phyloP scores from a whole-genome alignment of 2,329 filamentous ascomycete genomes.

The Cordyceps pruinosa region DNA sequence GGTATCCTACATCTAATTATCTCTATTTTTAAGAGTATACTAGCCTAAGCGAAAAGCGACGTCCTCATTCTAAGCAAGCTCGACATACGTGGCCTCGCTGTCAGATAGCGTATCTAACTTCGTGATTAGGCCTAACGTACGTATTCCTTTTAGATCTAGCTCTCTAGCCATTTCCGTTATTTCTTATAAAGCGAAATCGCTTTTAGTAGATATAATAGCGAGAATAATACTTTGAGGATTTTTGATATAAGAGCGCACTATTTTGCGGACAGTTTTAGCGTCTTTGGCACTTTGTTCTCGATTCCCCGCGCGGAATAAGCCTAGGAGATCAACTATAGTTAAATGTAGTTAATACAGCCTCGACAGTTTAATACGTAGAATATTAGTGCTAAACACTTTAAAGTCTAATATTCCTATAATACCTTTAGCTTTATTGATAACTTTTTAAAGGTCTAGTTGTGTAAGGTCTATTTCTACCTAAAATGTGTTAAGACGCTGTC shows the following conservation, averaged over 20 bases:
- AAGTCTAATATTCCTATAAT: conserved; percentile 41
- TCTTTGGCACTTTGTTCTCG: conserved; percentile 38
- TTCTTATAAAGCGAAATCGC: conserved; percentile 51
- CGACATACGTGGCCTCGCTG: conserved; percentile 30
- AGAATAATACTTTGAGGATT: conserved; percentile 52
- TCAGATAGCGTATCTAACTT: conserved; percentile 39
- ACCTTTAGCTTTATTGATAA: conserved; percentile 34
- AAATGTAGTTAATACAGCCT: conserved; percentile 43
- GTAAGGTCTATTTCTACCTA: conserved; percentile 14
- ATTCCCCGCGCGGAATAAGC: conserved; percentile 45
- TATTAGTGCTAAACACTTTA: conserved; percentile 38
- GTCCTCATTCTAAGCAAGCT: conserved; percentile 36
- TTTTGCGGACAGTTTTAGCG: conserved; percentile 35
- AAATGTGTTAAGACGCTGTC: conserved; percentile 23
- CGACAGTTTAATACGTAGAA: conserved; percentile 41
- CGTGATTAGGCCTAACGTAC: conserved; percentile 46
- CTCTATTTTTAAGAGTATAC: conserved; percentile 19
- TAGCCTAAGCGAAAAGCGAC: conserved; percentile 30
- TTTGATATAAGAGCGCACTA: conserved; percentile 50
- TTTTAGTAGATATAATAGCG: conserved; percentile 48
- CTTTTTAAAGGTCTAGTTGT: conserved; percentile 21
- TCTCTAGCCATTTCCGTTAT: conserved; percentile 40
- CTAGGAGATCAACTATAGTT: conserved; percentile 53
- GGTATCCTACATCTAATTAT: conserved; percentile 11
- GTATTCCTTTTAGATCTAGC: conserved; percentile 26